These are phyloP conservation scores for Sporothrix pseudoabietina DNA, from an alignment of 2,329 filamentous ascomycete genomes.

Conservation along the genomic window DNA sequence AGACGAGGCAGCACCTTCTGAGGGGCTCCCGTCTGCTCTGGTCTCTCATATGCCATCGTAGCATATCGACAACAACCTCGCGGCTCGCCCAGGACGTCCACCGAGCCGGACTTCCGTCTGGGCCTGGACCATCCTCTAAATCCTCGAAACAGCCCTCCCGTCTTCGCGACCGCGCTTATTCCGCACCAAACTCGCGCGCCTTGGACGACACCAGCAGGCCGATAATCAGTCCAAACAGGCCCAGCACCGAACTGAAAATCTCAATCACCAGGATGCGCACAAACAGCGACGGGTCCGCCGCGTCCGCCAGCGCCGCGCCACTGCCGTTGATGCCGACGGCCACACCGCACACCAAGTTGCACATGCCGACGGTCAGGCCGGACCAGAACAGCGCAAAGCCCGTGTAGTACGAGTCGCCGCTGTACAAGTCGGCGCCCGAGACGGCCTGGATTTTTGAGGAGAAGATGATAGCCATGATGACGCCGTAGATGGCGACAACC, in stretches of 20 bases:
- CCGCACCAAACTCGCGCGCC: slow-evolving; percentile 69
- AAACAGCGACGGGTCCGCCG: slow-evolving; percentile 90
- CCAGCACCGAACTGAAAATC: slow-evolving; percentile 97
- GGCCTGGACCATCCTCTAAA: neutral
- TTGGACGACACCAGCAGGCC: slow-evolving; percentile 86
- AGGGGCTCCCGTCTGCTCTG: neutral
- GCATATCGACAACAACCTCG: neutral
- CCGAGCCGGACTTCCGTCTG: neutral
- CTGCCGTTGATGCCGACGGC: slow-evolving; percentile 98
- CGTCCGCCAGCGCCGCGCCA: slow-evolving; percentile 93
- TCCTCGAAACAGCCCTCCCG: neutral
- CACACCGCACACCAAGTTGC: slow-evolving; percentile 94
- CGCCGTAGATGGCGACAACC: slow-evolving; percentile 98
- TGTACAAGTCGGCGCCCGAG: slow-evolving; percentile 65
- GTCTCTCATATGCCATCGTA: neutral
- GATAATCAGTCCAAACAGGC: slow-evolving; percentile 94
- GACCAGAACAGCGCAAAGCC: slow-evolving; percentile 96
- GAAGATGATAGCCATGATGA: slow-evolving; percentile 99
- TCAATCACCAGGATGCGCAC: slow-evolving; percentile 99
- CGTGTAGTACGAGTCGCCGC: slow-evolving; percentile 83
- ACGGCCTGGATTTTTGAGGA: slow-evolving; percentile 79
- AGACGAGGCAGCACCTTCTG: neutral
- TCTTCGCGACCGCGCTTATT: slow-evolving; percentile 15
- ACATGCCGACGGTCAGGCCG: slow-evolving; percentile 89
- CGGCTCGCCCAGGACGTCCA: neutral